Evolutionary conservation across 192 early-diverging fungal species (phyloP), one percentile per base, ranked within the genome.

Genomic region (Paraglomus brasilianum): DNA sequence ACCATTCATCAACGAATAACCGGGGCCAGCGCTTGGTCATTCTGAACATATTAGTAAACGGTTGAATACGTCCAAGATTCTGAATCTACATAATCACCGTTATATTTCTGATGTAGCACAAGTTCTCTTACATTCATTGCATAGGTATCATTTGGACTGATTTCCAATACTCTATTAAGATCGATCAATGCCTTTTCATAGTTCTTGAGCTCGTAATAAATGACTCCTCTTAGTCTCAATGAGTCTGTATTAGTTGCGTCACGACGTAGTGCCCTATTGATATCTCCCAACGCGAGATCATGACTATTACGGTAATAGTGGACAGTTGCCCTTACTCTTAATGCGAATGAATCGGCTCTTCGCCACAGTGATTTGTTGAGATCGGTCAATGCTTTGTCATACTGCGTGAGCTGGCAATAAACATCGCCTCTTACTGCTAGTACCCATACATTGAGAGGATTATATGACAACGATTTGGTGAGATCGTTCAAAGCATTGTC

Each of bases 361-460:
- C n/a, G n/a, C n/a, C n/a, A n/a, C n/a, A 66, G 43, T 41, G 65
- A 44, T 40, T 52, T 51, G 8, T 66, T 41, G 49, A 66, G 52
- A 51, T 66, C 65, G 2, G 17, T 1, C 36, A 56, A 56, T 17
- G 53, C 53, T 2, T 56, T 1, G 11, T 56, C 6, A 30, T 56
- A 56, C 11, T 6, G 17, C 36, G 19, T 3, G 17, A 56, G 36
- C 36, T 21, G 11, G 36, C 53, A 56, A 56, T 5, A 6, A 21
- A 56, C 53, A 24, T 56, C 53, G 36, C 53, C 53, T 4, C 53
- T 17, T 30, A 24, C 53, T 30, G 19, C 19, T 30, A 56, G 36
- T 30, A 21, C 2, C 10, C 36, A 56, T 1, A 6, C 53, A 21
- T 56, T 30, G 36, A 4, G 17, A 1, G 53, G 53, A 4, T 56